Percentiles rank a stretch among this genome's conserved stretches.
Evolutionary conservation across 1,284 basidiomycete genomes (phyloP).

Genomic region (Ganoderma meredithae): DNA sequence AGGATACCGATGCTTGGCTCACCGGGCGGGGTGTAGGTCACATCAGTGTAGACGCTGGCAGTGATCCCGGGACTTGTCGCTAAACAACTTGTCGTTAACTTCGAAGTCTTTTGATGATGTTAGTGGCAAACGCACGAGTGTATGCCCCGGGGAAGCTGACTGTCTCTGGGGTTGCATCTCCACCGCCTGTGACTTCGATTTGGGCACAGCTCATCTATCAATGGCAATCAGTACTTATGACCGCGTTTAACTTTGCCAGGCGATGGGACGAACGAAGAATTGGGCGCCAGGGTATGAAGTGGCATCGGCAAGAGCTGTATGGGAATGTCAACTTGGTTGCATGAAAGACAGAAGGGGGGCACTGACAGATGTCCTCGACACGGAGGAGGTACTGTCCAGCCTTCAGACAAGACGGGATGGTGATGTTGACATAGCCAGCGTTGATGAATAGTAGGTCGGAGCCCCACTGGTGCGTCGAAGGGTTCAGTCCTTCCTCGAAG

Average conservation of each 20-base stretch:
- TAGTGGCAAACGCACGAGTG: constrained; percentile 38
- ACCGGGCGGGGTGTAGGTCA: constrained; percentile 38
- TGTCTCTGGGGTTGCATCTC: constrained; percentile 51
- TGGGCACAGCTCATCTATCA: constrained; percentile 59
- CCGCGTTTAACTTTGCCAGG: not conserved
- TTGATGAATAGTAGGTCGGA: constrained; percentile 57
- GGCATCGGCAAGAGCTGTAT: constrained; percentile 49
- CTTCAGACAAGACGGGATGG: constrained; percentile 56
- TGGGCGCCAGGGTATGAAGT: constrained; percentile 58
- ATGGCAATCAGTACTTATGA: not conserved
- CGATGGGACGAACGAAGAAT: constrained; percentile 43
- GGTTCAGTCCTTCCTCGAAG: constrained; percentile 50
- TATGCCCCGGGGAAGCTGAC: constrained; percentile 62
- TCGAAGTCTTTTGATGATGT: not conserved
- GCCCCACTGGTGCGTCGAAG: constrained; percentile 48
- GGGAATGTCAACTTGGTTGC: not conserved
- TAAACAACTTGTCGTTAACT: not conserved
- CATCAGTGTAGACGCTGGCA: constrained; percentile 33
- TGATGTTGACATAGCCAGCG: constrained; percentile 60
- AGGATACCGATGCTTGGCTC: not conserved
- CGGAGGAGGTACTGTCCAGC: constrained; percentile 60
- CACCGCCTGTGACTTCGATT: constrained; percentile 57
- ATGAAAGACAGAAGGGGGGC: not conserved
- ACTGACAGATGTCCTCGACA: constrained; percentile 58
- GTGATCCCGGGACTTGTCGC: constrained; percentile 44